Conservation (phyloP, 2,329 filamentous ascomycete species). For the Allantophomopsis cytisporea region DNA sequence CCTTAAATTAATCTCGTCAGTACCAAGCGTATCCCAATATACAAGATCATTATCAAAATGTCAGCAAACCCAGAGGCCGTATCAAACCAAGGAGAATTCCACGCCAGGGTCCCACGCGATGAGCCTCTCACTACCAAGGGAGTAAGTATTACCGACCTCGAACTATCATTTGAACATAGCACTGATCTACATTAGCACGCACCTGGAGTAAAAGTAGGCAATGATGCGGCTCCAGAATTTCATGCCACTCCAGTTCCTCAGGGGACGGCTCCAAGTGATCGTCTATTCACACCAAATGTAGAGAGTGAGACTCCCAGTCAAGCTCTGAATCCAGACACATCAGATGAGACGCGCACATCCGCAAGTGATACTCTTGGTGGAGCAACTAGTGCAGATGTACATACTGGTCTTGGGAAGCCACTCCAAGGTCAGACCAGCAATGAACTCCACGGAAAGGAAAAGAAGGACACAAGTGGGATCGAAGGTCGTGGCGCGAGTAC, state of each 20-base stretch:
- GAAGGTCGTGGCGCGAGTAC: conserved; percentile 17
- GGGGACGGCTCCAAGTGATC: conserved; percentile 43
- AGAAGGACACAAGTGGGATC: conserved; percentile 25
- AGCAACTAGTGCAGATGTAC: conserved; percentile 28
- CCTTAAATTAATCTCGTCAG: no score
- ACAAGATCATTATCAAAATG: no score
- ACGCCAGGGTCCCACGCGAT: no score
- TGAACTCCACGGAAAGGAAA: conserved; percentile 23
- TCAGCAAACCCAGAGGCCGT: no score
- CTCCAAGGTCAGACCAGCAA: conserved; percentile 25
- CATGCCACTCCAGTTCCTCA: conserved; percentile 43
- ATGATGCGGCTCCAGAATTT: conserved; percentile 49
- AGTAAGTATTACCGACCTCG: no score
- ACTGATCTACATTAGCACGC: conserved; percentile 36
- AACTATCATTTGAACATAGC: no score
- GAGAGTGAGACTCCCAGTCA: conserved; percentile 21
- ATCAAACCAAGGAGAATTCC: no score
- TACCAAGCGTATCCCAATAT: no score
- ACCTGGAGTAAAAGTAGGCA: conserved; percentile 44
- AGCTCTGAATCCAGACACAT: conserved; percentile 16
- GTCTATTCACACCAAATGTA: conserved; percentile 25
- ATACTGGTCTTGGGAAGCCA: conserved; percentile 29
- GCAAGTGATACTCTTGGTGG: conserved; percentile 26
- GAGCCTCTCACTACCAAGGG: no score
- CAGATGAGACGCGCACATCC: conserved; percentile 11